Evolutionary conservation across 371 early-diverging fungal genomes (phyloP).

Genomic region (Apophysomyces variabilis): DNA sequence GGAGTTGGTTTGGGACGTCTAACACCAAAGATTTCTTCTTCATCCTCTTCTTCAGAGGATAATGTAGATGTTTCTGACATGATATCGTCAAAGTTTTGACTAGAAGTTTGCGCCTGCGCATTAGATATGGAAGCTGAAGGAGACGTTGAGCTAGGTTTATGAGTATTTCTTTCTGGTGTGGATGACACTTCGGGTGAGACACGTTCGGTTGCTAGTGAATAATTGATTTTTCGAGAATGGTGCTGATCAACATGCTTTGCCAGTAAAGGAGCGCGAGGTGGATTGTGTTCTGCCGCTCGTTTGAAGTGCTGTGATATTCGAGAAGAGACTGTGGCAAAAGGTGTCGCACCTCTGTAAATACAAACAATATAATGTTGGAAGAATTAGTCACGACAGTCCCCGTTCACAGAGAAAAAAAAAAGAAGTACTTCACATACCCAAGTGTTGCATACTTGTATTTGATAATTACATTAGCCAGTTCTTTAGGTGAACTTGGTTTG

Average conservation of each 20-base stretch:
- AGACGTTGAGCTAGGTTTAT: background rate
- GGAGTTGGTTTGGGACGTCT: conserved; percentile 15
- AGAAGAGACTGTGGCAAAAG: conserved; percentile 86
- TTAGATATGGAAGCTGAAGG: conserved; percentile 10
- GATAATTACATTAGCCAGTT: conserved; percentile 78
- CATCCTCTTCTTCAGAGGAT: conserved; percentile 28
- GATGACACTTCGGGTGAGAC: conserved; percentile 1
- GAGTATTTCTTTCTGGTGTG: conserved; percentile 2
- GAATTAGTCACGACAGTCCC: background rate
- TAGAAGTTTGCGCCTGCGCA: conserved; percentile 12
- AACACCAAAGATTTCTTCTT: conserved; percentile 6
- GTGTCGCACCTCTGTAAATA: conserved; percentile 71
- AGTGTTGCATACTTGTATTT: conserved; percentile 76
- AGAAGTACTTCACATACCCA: conserved; percentile 54
- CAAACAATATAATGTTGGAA: background rate
- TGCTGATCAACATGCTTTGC: conserved; percentile 75
- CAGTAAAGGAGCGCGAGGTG: conserved; percentile 75
- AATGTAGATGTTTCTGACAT: conserved; percentile 21
- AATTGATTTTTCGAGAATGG: conserved; percentile 80
- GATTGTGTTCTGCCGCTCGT: conserved; percentile 73
- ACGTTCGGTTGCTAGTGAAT: conserved; percentile 65
- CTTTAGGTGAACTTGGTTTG: conserved; percentile 82
- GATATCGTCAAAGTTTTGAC: conserved; percentile 2
- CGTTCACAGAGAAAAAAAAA: background rate
- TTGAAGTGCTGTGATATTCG: conserved; percentile 88